Percentiles rank a stretch among this genome's conserved stretches.
Conservation (phyloP, 2,329 filamentous ascomycete species). For the Diaporthe capsici region DNA sequence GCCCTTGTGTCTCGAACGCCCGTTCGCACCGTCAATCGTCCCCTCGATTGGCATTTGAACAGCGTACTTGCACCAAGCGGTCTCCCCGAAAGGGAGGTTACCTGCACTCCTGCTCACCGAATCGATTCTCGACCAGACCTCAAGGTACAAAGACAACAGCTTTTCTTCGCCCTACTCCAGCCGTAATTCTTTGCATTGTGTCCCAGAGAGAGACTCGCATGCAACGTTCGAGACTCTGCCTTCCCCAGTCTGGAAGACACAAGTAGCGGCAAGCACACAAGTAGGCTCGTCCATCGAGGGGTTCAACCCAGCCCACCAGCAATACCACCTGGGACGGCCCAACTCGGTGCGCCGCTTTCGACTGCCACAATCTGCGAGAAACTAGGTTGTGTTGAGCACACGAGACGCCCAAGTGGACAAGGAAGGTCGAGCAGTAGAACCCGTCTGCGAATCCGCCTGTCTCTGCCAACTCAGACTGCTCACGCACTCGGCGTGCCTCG, state of each 20-base stretch:
- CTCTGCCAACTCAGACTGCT: conserved; percentile 1
- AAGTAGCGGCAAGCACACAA: background rate
- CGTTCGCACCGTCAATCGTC: conserved; percentile 20
- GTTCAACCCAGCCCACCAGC: background rate
- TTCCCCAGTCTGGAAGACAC: background rate
- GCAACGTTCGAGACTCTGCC: background rate
- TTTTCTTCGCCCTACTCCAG: conserved; percentile 6
- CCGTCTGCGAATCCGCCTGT: background rate
- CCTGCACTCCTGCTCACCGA: background rate
- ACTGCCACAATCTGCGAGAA: conserved; percentile 8
- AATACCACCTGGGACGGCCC: background rate
- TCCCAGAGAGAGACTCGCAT: background rate
- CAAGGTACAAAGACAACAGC: conserved; percentile 27
- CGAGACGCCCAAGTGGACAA: conserved; percentile 16
- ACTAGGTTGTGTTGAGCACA: background rate
- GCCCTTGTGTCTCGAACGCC: conserved; percentile 22
- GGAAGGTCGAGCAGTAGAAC: conserved; percentile 10
- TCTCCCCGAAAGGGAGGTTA: conserved; percentile 14
- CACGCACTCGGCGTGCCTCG: background rate
- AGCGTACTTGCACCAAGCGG: conserved; percentile 17
- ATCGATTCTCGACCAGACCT: conserved; percentile 5
- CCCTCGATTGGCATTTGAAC: conserved; percentile 31
- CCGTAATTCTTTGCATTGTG: background rate
- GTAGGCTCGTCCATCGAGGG: background rate
- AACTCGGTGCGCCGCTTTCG: background rate